phyloP scores from a whole-genome alignment of 805 yeast species.

The Clavispora asparagi region DNA sequence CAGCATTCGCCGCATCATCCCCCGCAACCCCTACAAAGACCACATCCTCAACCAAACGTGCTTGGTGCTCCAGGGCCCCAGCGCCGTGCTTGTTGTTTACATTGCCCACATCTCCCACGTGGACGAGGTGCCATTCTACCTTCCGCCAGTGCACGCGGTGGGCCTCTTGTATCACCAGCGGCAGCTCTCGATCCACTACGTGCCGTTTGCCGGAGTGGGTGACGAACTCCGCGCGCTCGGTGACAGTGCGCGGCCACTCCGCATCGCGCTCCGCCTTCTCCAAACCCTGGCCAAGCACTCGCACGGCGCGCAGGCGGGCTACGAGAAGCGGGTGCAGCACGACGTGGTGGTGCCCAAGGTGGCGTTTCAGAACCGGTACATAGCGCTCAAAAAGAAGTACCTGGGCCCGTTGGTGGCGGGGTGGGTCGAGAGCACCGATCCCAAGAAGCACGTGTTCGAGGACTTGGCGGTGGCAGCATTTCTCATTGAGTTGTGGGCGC shows the following conservation, averaged over 20 bases:
- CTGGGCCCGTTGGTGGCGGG: conserved; percentile 67
- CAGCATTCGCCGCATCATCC: conserved; percentile 80
- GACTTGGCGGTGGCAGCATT: conserved; percentile 95
- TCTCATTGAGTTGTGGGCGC: conserved; percentile 77
- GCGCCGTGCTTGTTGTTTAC: conserved; percentile 59
- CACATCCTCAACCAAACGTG: conserved; percentile 83
- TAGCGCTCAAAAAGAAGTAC: conserved; percentile 74
- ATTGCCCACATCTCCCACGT: conserved; percentile 63
- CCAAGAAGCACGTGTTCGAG: conserved; percentile 92
- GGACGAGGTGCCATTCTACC: conserved; percentile 75
- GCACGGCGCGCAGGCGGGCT: conserved; percentile 76
- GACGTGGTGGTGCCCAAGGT: conserved; percentile 81
- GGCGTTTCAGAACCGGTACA: conserved; percentile 77
- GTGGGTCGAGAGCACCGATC: conserved; percentile 95
- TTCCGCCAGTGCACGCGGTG: conserved; percentile 81
- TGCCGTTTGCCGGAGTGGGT: conserved; percentile 46
- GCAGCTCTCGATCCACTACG: conserved; percentile 65
- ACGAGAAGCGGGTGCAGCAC: conserved; percentile 82
- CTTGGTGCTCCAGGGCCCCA: conserved; percentile 36
- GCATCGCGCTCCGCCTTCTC: conserved; percentile 77
- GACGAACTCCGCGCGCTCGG: conserved; percentile 25
- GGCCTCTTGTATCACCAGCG: conserved; percentile 53
- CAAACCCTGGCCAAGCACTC: conserved; percentile 83
- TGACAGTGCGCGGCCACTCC: conserved; percentile 56
- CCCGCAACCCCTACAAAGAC: conserved; percentile 86